Evolutionary conservation across 352 stramenopile species (phyloP).

Genomic region (Globisporangium takayamanum): DNA sequence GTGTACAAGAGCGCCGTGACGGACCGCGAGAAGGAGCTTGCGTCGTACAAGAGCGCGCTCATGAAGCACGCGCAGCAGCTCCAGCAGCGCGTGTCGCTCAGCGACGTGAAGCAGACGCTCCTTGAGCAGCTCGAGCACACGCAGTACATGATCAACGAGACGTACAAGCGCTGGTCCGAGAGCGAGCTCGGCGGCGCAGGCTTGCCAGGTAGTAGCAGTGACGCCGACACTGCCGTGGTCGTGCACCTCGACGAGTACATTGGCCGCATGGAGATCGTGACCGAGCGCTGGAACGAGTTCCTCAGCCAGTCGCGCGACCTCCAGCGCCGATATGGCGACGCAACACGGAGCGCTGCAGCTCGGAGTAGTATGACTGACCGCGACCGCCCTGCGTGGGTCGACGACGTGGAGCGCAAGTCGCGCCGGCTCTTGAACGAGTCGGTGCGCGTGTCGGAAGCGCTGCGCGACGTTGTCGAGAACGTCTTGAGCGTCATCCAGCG

Average conservation of each 20-base stretch:
- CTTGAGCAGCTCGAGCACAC: conserved; percentile 71
- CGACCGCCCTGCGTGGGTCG: conserved; percentile 35
- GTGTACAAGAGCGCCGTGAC: conserved; percentile 58
- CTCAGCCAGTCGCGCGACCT: conserved; percentile 49
- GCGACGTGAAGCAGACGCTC: conserved; percentile 66
- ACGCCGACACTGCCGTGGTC: conserved; percentile 14
- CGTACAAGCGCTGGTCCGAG: conserved; percentile 66
- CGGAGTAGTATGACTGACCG: neutral
- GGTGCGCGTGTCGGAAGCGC: conserved; percentile 45
- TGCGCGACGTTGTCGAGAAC: conserved; percentile 47
- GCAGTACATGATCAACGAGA: conserved; percentile 71
- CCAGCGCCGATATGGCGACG: conserved; percentile 40
- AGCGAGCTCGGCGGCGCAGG: conserved; percentile 31
- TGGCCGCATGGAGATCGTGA: conserved; percentile 43
- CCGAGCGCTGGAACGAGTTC: conserved; percentile 48
- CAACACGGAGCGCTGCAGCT: conserved; percentile 27
- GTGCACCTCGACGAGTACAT: conserved; percentile 57
- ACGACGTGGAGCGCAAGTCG: conserved; percentile 54
- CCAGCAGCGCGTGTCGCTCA: conserved; percentile 42
- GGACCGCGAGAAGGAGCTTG: conserved; percentile 61
- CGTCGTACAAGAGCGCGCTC: conserved; percentile 45
- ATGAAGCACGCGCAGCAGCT: conserved; percentile 49
- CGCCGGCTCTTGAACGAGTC: conserved; percentile 41
- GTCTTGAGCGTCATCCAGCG: conserved; percentile 35
- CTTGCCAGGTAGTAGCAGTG: conserved; percentile 4